Evolutionary conservation across 306 rosid species (phyloP), one percentile per base, ranked within the genome.

Genomic region (Malus orientalis): DNA sequence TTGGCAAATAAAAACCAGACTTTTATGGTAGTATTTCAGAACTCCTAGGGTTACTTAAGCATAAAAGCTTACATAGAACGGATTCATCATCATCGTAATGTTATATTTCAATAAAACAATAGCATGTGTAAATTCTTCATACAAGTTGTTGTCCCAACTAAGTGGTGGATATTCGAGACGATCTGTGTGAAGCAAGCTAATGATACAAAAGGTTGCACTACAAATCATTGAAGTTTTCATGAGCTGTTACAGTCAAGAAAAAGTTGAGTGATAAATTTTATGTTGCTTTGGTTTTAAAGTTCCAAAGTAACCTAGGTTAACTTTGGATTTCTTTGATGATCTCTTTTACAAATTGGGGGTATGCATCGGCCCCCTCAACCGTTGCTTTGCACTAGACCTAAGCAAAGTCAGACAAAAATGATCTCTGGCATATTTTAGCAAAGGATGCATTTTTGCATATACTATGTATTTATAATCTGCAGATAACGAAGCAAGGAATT

Each of bases 271-370:
- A 15, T 66, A 20, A 66, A 66, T 66, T 66, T 66, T 38, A 66
- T 36, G 70, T 36, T 66, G 70, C 70, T 66, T 66, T 66, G 70
- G 70, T 36, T 27, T 14, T 66, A 66, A 66, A 66, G 70, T 11
- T 64, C 69, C 69, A 66, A 36, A 20, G 70, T 11, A 33, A 33
- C 11, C 27, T 66, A 19, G 22, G 49, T 44, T 36, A 19, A 36
- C 70, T 66, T 65, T 65, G 49, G 20, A 14, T 20, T 65, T 20
- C 44, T 63, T 64, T 64, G 23, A 64, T 66, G 23, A 64, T 66
- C 70, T 66, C 70, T 66, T 66, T 66, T 66, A 29, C 2, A 66
- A 32, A 36, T 15, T 65, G 47, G 14, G 47, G 69, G 47, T 23
- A 63, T 16, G 45, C 69, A 65, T 19, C 70, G 70, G 70, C 70